Evolutionary conservation across 202 grass and related monocot genomes (phyloP), one percentile per base, ranked within the genome.

Genomic region (Eragrostis tef): DNA sequence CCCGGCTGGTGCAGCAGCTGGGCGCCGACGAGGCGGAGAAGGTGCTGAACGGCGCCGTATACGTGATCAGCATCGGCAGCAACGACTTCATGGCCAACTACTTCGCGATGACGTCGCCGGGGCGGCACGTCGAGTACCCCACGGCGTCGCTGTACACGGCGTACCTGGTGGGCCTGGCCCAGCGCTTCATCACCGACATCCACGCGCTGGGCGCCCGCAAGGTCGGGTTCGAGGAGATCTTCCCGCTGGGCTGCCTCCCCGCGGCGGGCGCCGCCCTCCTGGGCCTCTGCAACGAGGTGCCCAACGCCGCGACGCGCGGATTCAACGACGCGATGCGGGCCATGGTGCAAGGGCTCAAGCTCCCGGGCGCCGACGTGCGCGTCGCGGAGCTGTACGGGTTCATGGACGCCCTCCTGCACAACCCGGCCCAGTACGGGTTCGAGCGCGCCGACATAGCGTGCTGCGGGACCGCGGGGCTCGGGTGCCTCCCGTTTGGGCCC

Each of bases 231-330:
- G 85, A 80, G 9, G 84, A 80, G 16, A 20, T 96, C 8, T 58
- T 51, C 17, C 70, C 86, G 20, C 76, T 88, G 34, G 93, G 90
- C 10, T 96, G 93, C 81, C 52, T 92, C 34, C 93, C 93, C 0
- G 11, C 85, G 6, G 80, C 80, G 63, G 77, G 87, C 79, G 81
- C 73, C 10, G 72, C 66, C 41, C 67, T 64, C 29, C 81, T 27
- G 15, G 43, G 58, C 58, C 22, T 26, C 26, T 96, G 90, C 83
- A 7, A 64, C 56, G 87, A 96, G 58, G 54, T 39, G 66, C 83
- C 83, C 80, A 96, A 92, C 50, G 71, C 44, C 13, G 83, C 25
- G 47, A 85, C 90, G 17, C 78, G 67, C 53, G 62, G 22, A 3
- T 95, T 95, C 79, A 95, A 90, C 31, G 67, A 17, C 2, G 86